Base-by-base conservation (phyloP, 441 rosid genomes). In the Macaranga tanarius region DNA sequence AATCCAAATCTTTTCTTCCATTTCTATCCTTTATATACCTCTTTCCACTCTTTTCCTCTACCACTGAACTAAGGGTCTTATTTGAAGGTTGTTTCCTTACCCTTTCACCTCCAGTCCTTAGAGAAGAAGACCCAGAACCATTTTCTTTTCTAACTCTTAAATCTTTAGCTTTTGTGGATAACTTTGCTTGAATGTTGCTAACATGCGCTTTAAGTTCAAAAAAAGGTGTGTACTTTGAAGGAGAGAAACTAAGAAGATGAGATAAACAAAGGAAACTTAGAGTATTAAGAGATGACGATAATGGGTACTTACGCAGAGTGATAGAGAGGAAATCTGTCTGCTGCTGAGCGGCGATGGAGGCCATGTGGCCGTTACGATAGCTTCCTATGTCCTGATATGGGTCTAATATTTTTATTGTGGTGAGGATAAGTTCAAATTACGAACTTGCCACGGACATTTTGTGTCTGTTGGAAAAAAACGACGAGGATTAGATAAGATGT, bases 311-410 rank as follows among this genome's bases (percentile, higher is more conserved):
- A 81, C 84, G 71, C 42, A 67, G 58, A 26, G 75, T 28, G 44
- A 77, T 6, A 8, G 82, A 75, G 72, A 74, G 66, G 67, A 67
- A 67, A 57, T 28, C 81, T 5, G 42, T 67, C 28, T 65, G 86
- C 51, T 67, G 84, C 71, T 62, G 65, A 17, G 72, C 34, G 80
- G 80, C 58, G 47, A 70, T 66, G 77, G 79, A 81, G 82, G 87
- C 87, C 93, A 88, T 88, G 67, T 84, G 89, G 87, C 86, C 90
- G 85, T 81, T 70, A 62, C 10, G 22, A 52, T 38, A 60, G 50
- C 63, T 12, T 25, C 10, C 19, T 52, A 0, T 20, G 2, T 38
- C 54, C 12, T 56, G 51, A 23, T 38, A 64, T 64, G 22, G 61
- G 12, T 5, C 44, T 28, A 48, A 16, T 17, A 7, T 0, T 26